phyloP scores from a whole-genome alignment of 768 basidiomycete genomes.

The Auricularia cornea region DNA sequence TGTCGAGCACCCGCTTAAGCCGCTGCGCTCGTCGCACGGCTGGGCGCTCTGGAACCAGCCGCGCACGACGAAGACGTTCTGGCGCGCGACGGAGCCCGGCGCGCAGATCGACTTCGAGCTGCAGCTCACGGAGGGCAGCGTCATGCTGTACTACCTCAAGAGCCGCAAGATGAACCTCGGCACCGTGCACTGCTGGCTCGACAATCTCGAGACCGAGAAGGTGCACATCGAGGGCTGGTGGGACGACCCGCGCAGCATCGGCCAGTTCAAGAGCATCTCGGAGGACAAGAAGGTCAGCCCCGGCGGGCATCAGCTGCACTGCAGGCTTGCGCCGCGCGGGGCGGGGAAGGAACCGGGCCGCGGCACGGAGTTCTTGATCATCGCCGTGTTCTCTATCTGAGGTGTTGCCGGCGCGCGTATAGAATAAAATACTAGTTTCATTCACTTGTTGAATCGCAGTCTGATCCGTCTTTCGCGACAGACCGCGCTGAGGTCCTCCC shows the following conservation, averaged over 20 bases:
- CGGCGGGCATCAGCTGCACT: neutral
- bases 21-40: neutral
- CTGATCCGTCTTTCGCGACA: no score
- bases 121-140: neutral
- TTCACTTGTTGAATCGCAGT: no score
- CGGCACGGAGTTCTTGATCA: neutral
- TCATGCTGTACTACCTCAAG: slow-evolving; percentile 3
- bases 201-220: neutral
- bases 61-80: neutral
- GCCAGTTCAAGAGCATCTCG: neutral
- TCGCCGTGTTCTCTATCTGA: neutral
- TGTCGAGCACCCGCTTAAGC: neutral
- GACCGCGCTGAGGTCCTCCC: no score
- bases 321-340: neutral
- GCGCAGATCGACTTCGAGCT: neutral
- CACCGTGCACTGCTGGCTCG: neutral
- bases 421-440: no score
- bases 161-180: slow-evolving; percentile 3
- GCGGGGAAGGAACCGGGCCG: neutral
- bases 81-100: slow-evolving; percentile 3
- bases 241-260: neutral
- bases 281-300: neutral
- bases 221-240: neutral
- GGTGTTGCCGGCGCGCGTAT: no score
- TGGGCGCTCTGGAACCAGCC: slow-evolving; percentile 3